These are phyloP conservation scores for Stipa capillata DNA, from an alignment of 176 grass and related monocot species.

Conservation along the genomic window DNA sequence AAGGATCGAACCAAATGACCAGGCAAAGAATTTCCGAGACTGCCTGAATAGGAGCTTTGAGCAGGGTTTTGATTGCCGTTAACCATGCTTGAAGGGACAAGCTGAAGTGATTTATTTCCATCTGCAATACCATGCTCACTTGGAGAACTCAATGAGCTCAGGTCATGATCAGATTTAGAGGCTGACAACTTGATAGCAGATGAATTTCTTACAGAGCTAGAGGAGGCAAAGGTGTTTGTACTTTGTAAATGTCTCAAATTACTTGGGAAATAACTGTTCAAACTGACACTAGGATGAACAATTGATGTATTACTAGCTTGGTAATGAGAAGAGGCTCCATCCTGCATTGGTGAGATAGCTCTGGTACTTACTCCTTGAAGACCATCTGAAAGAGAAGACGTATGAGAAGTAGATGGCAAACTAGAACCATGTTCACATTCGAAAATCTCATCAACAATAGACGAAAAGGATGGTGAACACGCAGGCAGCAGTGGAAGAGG, in stretches of 20 bases:
- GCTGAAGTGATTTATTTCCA: conserved; percentile 35
- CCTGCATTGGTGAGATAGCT: conserved; percentile 32
- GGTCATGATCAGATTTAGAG: conserved; percentile 58
- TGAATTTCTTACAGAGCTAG: conserved; percentile 34
- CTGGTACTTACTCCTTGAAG: conserved; percentile 38
- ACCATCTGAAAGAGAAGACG: conserved; percentile 34
- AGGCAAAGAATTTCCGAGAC: conserved; percentile 16
- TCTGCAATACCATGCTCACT: conserved; percentile 34
- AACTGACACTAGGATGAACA: conserved; percentile 8
- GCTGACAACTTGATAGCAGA: conserved; percentile 37
- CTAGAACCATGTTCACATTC: conserved; percentile 55
- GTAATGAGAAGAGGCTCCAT: conserved; percentile 33
- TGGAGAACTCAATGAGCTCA: conserved; percentile 34
- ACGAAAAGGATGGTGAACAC: conserved; percentile 80
- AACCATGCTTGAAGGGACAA: conserved; percentile 23
- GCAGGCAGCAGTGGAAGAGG: conserved; percentile 42
- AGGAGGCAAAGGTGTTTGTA: conserved; percentile 33
- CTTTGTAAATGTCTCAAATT: conserved; percentile 44
- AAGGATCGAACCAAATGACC: conserved; percentile 32
- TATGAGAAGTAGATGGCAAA: conserved; percentile 29
- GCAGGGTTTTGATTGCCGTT: conserved; percentile 17
- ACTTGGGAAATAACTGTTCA: conserved; percentile 32
- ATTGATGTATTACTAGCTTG: conserved; percentile 33
- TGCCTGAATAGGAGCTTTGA: conserved; percentile 29
- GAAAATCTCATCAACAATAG: conserved; percentile 89